Conservation (phyloP, 1,284 basidiomycete genomes). For the Melampsora americana region DNA sequence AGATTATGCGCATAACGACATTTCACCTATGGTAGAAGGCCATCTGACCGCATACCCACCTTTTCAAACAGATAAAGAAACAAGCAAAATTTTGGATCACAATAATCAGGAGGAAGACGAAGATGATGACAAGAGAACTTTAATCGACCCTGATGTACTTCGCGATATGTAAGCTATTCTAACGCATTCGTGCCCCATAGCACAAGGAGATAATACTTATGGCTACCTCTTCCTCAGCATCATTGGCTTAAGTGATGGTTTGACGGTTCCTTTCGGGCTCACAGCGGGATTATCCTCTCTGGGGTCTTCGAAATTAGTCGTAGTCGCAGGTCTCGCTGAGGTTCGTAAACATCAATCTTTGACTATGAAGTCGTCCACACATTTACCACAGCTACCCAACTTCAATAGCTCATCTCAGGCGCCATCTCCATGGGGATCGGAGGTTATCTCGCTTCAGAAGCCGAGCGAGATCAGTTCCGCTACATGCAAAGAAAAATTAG, state of each 20-base stretch:
- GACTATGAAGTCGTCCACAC: neutral
- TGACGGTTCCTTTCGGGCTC: constrained; percentile 87
- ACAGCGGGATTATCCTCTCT: constrained; percentile 85
- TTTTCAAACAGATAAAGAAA: no score
- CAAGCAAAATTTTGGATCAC: neutral
- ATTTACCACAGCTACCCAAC: neutral
- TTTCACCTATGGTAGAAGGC: no score
- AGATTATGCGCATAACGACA: no score
- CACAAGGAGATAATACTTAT: neutral
- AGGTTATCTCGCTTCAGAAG: constrained; percentile 92
- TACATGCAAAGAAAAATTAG: constrained; percentile 53
- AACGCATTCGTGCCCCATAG: neutral
- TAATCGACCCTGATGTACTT: constrained; percentile 78
- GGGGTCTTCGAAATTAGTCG: constrained; percentile 80
- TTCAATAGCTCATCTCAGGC: constrained; percentile 70
- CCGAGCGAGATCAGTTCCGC: constrained; percentile 75
- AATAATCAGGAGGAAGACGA: neutral
- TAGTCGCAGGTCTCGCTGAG: constrained; percentile 85
- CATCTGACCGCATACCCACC: no score
- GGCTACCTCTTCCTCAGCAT: constrained; percentile 61
- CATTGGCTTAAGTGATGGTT: constrained; percentile 91
- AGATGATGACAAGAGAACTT: constrained; percentile 66
- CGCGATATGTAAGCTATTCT: constrained; percentile 67
- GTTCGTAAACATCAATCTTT: constrained; percentile 45
- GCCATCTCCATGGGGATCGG: constrained; percentile 94